phyloP scores from a whole-genome alignment of 495 filamentous ascomycete species.

The Annulohypoxylon nitens region DNA sequence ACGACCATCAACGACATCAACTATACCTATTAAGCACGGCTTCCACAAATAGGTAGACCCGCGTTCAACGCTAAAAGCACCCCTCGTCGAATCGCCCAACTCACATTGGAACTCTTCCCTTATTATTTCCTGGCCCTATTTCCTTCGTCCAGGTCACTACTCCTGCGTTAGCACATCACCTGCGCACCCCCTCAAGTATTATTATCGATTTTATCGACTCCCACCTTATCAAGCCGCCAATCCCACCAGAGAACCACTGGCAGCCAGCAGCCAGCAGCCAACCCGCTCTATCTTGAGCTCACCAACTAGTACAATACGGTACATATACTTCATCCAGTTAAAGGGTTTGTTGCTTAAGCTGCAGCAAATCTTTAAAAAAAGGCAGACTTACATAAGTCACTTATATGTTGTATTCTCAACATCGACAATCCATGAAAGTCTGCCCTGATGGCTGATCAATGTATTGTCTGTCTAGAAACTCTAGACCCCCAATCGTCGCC shows the following conservation, averaged over 20 bases:
- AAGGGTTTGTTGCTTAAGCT: slow-evolving; percentile 38
- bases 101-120: not conserved
- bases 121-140: slow-evolving; percentile 1
- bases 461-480: slow-evolving; percentile 95
- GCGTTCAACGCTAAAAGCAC: not conserved
- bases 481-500: slow-evolving; percentile 67
- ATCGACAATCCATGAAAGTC: slow-evolving; percentile 49
- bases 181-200: slow-evolving; percentile 2
- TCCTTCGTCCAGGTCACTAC: not conserved
- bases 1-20: not conserved
- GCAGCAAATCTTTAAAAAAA: slow-evolving; percentile 40
- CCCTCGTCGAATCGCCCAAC: not conserved
- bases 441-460: slow-evolving; percentile 84
- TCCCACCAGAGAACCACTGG: not conserved
- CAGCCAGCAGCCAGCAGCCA: not conserved
- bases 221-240: slow-evolving; percentile 32
- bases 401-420: slow-evolving; percentile 55
- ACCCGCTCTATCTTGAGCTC: not conserved
- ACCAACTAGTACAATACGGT: slow-evolving; percentile 24
- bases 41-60: slow-evolving; percentile 5
- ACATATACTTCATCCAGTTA: slow-evolving; percentile 27
- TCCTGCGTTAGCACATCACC: slow-evolving; percentile 6
- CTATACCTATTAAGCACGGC: not conserved
- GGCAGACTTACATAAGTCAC: slow-evolving; percentile 48
- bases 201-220: slow-evolving; percentile 28